These are phyloP conservation scores for Colletotrichum eremochloae DNA, from an alignment of 2,329 filamentous ascomycete species.

Conservation along the genomic window DNA sequence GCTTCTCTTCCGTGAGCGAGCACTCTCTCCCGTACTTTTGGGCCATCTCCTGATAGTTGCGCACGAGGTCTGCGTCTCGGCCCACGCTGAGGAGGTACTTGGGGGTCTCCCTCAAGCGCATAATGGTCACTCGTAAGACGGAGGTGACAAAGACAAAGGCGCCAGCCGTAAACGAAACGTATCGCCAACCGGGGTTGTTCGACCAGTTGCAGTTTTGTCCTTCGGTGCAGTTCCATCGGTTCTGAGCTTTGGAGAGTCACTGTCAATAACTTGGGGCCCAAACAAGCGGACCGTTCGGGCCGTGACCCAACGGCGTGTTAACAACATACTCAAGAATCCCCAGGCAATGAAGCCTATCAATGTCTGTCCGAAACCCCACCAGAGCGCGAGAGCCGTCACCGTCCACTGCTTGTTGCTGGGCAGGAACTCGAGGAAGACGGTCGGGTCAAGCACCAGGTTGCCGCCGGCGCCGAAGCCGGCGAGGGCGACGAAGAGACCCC, in stretches of 20 bases:
- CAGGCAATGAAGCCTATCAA: conserved; percentile 63
- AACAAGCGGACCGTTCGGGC: neutral
- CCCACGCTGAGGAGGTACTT: conserved; percentile 70
- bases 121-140: conserved; percentile 65
- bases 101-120: conserved; percentile 69
- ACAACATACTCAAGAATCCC: conserved; percentile 58
- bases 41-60: conserved; percentile 55
- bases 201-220: conserved; percentile 55
- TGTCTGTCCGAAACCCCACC: conserved; percentile 64
- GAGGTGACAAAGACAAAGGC: conserved; percentile 63
- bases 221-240: conserved; percentile 58
- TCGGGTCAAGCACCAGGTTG: conserved; percentile 73
- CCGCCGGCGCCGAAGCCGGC: conserved; percentile 73
- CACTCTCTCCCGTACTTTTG: conserved; percentile 55
- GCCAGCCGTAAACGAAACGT: conserved; percentile 61
- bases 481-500: conserved; percentile 71
- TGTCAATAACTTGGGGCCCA: neutral
- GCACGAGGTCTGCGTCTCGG: conserved; percentile 63
- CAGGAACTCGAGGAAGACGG: conserved; percentile 60
- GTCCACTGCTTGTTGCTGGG: conserved; percentile 72
- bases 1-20: conserved; percentile 55
- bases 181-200: conserved; percentile 65
- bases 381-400: conserved; percentile 69
- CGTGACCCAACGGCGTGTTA: neutral
- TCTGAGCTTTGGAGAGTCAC: conserved; percentile 48